These are phyloP conservation scores for Euphrasia arctica DNA, from an alignment of 305 asterid genomes.

Conservation along the genomic window DNA sequence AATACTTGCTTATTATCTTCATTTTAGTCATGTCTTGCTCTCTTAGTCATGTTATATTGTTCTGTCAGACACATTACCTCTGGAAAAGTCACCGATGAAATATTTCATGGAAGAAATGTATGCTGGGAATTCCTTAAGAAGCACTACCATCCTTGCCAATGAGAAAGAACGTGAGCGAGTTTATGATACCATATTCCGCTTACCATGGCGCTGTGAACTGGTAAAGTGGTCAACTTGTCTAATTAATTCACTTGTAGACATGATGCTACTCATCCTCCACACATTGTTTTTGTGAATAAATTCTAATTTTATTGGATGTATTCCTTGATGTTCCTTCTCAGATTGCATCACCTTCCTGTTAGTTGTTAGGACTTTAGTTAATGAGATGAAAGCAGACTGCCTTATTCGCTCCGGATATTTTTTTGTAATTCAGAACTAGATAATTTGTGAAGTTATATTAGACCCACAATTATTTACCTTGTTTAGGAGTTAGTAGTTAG, in stretches of 20 bases:
- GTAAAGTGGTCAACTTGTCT: constrained; percentile 42
- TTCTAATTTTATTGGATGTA: constrained; percentile 10
- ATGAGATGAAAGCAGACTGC: constrained; percentile 12
- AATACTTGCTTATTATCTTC: neutral
- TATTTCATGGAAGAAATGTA: constrained; percentile 89
- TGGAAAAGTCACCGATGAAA: constrained; percentile 75
- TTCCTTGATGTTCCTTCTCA: neutral
- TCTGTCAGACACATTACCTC: constrained; percentile 50
- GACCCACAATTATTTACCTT: constrained; percentile 12
- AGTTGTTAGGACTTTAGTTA: constrained; percentile 9
- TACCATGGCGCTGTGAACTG: constrained; percentile 99
- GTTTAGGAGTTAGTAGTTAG: constrained; percentile 22
- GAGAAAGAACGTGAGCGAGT: constrained; percentile 94
- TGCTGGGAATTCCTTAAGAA: constrained; percentile 86
- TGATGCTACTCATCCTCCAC: constrained; percentile 9
- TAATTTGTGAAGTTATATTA: neutral
- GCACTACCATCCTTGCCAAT: constrained; percentile 73
- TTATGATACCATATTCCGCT: constrained; percentile 89
- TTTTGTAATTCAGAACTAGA: constrained; percentile 3
- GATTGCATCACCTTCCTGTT: constrained; percentile 1
- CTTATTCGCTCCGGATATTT: constrained; percentile 1
- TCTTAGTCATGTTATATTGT: constrained; percentile 28
- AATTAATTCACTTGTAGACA: constrained; percentile 11
- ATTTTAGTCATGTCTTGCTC: constrained; percentile 24
- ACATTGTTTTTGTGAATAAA: neutral